Evolutionary conservation across 805 yeast genomes (phyloP).

Genomic region (Millerozyma miso): DNA sequence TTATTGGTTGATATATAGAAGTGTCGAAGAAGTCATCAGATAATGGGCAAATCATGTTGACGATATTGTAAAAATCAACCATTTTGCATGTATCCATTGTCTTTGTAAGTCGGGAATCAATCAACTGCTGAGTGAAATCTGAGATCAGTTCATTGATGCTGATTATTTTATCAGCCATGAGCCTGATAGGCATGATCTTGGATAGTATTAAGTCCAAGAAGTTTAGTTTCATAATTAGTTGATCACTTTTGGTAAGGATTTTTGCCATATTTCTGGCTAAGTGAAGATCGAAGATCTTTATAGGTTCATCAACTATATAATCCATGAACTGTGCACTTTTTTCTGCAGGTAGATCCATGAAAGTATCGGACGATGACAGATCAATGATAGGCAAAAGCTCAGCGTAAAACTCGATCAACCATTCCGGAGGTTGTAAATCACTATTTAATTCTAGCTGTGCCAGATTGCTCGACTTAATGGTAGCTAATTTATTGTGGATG

Average conservation of each 20-base stretch:
- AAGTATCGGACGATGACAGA: constrained; percentile 26
- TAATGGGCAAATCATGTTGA: constrained; percentile 69
- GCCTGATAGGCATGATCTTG: constrained; percentile 44
- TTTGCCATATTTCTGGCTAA: constrained; percentile 19
- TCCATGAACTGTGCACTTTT: constrained; percentile 33
- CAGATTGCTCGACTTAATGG: constrained; percentile 31
- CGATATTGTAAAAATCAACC: constrained; percentile 55
- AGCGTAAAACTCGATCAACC: constrained; percentile 64
- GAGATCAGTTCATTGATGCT: constrained; percentile 32
- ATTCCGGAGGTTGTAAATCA: constrained; percentile 78
- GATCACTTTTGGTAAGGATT: constrained; percentile 26
- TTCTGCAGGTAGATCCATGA: constrained; percentile 38
- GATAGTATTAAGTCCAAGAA: constrained; percentile 56
- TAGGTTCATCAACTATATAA: constrained; percentile 45
- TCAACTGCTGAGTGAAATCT: constrained; percentile 34
- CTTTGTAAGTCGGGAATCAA: constrained; percentile 41
- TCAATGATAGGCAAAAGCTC: constrained; percentile 59
- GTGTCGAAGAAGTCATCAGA: constrained; percentile 56
- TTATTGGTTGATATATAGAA: constrained; percentile 59
- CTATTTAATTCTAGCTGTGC: constrained; percentile 40
- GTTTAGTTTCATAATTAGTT: constrained; percentile 49
- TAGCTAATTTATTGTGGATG: constrained; percentile 25
- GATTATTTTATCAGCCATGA: constrained; percentile 36
- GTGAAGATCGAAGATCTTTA: constrained; percentile 35
- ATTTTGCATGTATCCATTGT: constrained; percentile 52